Conservation (phyloP, 331 rosid species). For the Telfairia occidentalis region DNA sequence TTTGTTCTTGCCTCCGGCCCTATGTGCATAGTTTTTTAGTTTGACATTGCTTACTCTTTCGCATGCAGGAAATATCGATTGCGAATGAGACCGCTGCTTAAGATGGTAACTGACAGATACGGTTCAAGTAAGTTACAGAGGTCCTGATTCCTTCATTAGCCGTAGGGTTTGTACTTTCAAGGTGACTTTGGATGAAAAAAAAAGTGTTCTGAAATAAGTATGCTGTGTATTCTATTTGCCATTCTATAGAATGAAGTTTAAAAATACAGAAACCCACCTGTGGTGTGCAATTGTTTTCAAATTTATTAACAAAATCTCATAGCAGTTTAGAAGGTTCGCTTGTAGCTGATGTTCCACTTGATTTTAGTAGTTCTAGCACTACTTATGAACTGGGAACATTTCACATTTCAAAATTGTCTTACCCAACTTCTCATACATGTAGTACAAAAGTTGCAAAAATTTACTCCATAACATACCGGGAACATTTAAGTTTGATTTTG, state of each 20-base stretch:
- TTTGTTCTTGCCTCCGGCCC: neutral
- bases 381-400: neutral
- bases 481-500: too few relatives aligned
- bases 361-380: neutral
- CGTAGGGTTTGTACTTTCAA: neutral
- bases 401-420: neutral
- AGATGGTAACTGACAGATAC: neutral
- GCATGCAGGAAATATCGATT: conserved; percentile 7
- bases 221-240: neutral
- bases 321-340: neutral
- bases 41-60: neutral
- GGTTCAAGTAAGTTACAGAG: neutral
- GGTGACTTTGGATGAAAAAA: neutral
- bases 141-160: neutral
- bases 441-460: too few relatives aligned
- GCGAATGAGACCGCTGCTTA: neutral
- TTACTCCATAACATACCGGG: too few relatives aligned
- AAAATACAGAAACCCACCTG: neutral
- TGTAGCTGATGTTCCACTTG: neutral
- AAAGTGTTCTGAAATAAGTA: neutral
- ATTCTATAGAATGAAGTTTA: neutral
- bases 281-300: neutral
- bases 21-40: neutral
- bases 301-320: neutral
- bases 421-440: too few relatives aligned